Conservation (phyloP, 2,329 filamentous ascomycete species). For the Phoma sp. region DNA sequence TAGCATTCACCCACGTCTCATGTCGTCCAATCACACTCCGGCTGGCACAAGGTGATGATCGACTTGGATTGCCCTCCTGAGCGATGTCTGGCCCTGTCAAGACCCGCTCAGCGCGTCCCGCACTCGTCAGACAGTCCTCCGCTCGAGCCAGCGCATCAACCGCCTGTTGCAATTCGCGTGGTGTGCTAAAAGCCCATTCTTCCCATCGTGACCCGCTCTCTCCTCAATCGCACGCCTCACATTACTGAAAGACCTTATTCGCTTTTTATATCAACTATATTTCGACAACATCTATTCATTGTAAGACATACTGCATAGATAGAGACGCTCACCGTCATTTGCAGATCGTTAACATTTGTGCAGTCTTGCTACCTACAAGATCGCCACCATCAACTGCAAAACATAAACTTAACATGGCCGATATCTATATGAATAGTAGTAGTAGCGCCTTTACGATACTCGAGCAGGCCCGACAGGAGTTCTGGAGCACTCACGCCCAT, state of each 20-base stretch:
- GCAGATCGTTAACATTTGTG: constrained; percentile 31
- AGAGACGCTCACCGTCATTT: constrained; percentile 14
- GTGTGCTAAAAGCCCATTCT: constrained; percentile 36
- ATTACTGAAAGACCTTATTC: constrained; percentile 24
- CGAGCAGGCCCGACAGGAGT: constrained; percentile 44
- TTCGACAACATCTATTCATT: constrained; percentile 10
- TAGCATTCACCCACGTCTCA: constrained; percentile 9
- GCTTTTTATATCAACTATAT: constrained; percentile 1
- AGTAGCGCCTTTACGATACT: constrained; percentile 36
- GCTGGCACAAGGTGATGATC: constrained; percentile 25
- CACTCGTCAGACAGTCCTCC: constrained; percentile 36
- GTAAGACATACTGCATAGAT: constrained; percentile 26
- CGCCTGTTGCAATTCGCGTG: constrained; percentile 16
- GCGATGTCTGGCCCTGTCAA: constrained; percentile 28
- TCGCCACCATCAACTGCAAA: constrained; percentile 7
- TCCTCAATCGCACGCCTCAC: constrained; percentile 39
- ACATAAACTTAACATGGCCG: constrained; percentile 29
- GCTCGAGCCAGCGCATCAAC: constrained; percentile 44
- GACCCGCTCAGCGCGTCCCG: constrained; percentile 29
- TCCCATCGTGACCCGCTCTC: constrained; percentile 29
- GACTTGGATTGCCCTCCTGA: constrained; percentile 37
- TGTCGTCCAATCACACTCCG: constrained; percentile 28
- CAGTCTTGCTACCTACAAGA: constrained; percentile 25
- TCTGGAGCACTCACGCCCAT: constrained; percentile 42
- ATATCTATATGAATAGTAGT: constrained; percentile 31